Evolutionary conservation across 2,329 filamentous ascomycete genomes (phyloP), one percentile per base, ranked within the genome.

Genomic region (Colletotrichum orchidophilum): DNA sequence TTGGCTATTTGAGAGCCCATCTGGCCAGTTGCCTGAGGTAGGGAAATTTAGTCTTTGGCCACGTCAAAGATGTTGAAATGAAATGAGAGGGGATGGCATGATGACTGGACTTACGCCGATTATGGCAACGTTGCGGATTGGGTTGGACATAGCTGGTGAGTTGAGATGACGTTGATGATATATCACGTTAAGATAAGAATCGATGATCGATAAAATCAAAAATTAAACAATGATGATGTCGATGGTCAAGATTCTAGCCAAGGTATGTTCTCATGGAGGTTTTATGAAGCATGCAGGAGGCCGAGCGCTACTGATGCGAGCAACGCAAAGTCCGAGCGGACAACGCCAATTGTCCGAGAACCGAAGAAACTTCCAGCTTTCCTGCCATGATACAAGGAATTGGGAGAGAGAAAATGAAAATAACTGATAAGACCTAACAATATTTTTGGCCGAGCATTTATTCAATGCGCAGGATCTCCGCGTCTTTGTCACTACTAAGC

Each of bases 1-100:
- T 77, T 62, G 53, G 80, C 71, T 26, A 82, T 72, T 1, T 72
- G 63, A 3, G 75, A 73, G 71, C 82, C 82, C 21, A 84, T 75
- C 31, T 71, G 75, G 6, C 82, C 82, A 0, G 79, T 75, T 15
- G 80, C 71, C 66, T 69, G 5, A n/a, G 39, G 8, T 46, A 1
- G 6, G 5, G 11, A 29, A 26, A 6, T 18, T 60, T 18, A 24
- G 21, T 8, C 3, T 11, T 35, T 7, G 8, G 29, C 11, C 39
- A 35, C 15, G 3, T n/a, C n/a, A n/a, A n/a, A n/a, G n/a, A n/a
- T n/a, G n/a, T n/a, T n/a, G n/a, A n/a, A n/a, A n/a, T n/a, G n/a
- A n/a, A n/a, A n/a, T 2, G 11, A 29, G 6, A 13, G 2, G 21
- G 13, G 31, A 21, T 5, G 18, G 2, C 1, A 26, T 35, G 5